Conservation (phyloP, 2,329 filamentous ascomycete species). For the Ploettnerulaceae sp. region DNA sequence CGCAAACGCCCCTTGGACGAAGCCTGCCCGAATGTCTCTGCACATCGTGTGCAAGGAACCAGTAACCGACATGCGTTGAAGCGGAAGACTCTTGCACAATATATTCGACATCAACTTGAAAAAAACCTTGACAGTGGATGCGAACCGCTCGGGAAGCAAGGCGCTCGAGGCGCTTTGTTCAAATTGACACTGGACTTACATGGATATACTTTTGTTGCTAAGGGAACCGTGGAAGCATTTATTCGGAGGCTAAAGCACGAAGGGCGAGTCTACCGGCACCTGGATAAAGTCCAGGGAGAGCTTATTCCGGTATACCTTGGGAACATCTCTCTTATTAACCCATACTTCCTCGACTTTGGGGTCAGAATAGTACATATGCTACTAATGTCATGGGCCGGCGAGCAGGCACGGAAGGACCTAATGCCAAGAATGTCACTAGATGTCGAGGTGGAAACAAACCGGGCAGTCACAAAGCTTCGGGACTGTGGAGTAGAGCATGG, state of each 20-base stretch:
- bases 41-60: slow-evolving; percentile 13
- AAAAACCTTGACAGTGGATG: slow-evolving; percentile 20
- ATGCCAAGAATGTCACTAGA: too few relatives aligned
- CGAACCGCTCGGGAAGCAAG: slow-evolving; percentile 26
- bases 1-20: slow-evolving; percentile 18
- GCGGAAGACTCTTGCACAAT: slow-evolving; percentile 16
- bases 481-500: slow-evolving; percentile 20
- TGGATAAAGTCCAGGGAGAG: slow-evolving; percentile 35
- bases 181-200: slow-evolving; percentile 38
- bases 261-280: slow-evolving; percentile 35
- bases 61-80: slow-evolving; percentile 13
- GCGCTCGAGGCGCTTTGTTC: slow-evolving; percentile 39
- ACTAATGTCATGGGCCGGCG: slow-evolving; percentile 22
- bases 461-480: slow-evolving; percentile 17
- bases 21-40: slow-evolving; percentile 19
- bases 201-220: slow-evolving; percentile 42
- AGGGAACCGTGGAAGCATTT: slow-evolving; percentile 37
- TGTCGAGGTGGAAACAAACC: slow-evolving; percentile 15
- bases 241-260: slow-evolving; percentile 36
- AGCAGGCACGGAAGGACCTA: slow-evolving; percentile 22
- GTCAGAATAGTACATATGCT: slow-evolving; percentile 25
- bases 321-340: slow-evolving; percentile 34
- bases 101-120: slow-evolving; percentile 15
- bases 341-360: slow-evolving; percentile 20
- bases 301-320: slow-evolving; percentile 39